Evolutionary conservation across 345 rosid species (phyloP).

Genomic region (Raphanus raphanistrum): DNA sequence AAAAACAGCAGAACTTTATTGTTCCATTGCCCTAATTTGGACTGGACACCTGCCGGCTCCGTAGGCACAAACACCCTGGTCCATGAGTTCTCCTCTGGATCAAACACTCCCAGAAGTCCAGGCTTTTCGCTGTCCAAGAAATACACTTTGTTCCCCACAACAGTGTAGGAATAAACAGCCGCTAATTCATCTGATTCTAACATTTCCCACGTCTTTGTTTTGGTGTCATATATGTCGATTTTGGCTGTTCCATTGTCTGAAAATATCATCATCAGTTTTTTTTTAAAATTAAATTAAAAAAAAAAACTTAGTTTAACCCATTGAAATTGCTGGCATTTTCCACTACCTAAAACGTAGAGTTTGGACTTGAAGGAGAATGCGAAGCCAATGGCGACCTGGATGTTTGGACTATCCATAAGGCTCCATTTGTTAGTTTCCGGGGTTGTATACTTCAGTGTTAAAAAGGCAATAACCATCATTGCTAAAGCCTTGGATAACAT

Average conservation of each 20-base stretch:
- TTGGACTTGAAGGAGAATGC: conserved; percentile 69
- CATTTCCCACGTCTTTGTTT: conserved; percentile 51
- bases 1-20: conserved; percentile 75
- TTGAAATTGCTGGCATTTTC: no score
- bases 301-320: background rate
- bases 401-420: conserved; percentile 60
- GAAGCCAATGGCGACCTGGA: conserved; percentile 74
- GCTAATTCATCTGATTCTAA: no score
- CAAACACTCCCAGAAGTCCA: conserved; percentile 60
- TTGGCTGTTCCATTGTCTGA: conserved; percentile 47
- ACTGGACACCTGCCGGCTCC: conserved; percentile 62
- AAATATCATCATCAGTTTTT: background rate
- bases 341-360: conserved; percentile 73
- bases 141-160: conserved; percentile 63
- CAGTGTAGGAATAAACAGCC: conserved; percentile 71
- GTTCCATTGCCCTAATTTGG: conserved; percentile 61
- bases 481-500: conserved; percentile 72
- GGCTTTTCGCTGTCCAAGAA: conserved; percentile 87
- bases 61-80: conserved; percentile 62
- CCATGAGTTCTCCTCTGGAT: conserved; percentile 67
- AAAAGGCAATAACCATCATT: conserved; percentile 57
- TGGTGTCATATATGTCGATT: conserved; percentile 69
- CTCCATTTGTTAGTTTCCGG: conserved; percentile 64
- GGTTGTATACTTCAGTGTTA: conserved; percentile 65
- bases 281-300: background rate